These are phyloP conservation scores for Lyophyllum semitale DNA, from an alignment of 768 basidiomycete genomes.

Conservation along the genomic window DNA sequence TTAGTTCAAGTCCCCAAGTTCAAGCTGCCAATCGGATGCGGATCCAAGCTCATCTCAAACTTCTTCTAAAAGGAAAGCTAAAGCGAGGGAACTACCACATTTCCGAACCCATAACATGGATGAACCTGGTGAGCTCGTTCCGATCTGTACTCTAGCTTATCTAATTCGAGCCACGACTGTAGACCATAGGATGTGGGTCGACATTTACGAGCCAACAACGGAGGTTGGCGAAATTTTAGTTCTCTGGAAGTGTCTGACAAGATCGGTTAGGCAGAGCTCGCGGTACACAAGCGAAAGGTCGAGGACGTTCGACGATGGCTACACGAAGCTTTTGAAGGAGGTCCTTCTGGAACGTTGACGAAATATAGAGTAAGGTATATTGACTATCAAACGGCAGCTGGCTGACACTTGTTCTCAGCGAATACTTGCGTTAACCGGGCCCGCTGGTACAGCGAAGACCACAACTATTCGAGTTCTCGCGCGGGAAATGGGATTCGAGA, in stretches of 20 bases:
- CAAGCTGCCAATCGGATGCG: background rate
- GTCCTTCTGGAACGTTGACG: conserved; percentile 58
- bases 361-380: conserved; percentile 68
- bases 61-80: conserved; percentile 23
- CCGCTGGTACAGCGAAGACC: conserved; percentile 90
- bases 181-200: conserved; percentile 59
- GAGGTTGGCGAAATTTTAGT: conserved; percentile 41
- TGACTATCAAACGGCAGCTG: background rate
- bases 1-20: conserved; percentile 13
- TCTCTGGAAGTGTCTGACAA: background rate
- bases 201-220: conserved; percentile 60
- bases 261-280: conserved; percentile 60
- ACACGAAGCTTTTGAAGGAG: conserved; percentile 68
- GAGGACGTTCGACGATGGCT: conserved; percentile 80
- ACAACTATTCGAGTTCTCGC: conserved; percentile 78
- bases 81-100: conserved; percentile 19
- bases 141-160: background rate
- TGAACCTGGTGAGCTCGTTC: conserved; percentile 7
- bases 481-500: conserved; percentile 71
- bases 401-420: conserved; percentile 47
- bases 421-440: conserved; percentile 83
- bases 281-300: conserved; percentile 79
- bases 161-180: background rate
- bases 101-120: background rate
- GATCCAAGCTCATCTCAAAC: conserved; percentile 5